phyloP scores from a whole-genome alignment of 2,329 filamentous ascomycete species.

The Colletotrichum zoysiae region DNA sequence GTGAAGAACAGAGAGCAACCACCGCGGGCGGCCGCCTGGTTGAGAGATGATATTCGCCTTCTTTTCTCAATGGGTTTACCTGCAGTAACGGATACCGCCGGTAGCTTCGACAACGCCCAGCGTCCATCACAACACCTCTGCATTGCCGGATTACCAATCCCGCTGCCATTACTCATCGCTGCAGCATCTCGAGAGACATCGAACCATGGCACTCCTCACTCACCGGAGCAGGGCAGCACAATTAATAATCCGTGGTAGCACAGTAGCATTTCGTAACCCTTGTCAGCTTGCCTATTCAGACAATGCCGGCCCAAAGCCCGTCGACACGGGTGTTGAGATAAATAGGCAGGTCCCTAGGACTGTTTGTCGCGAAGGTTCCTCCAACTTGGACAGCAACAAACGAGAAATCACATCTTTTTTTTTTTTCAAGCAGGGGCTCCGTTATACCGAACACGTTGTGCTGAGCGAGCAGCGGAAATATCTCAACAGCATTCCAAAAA shows the following conservation, averaged over 20 bases:
- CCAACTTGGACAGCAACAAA: too few relatives aligned
- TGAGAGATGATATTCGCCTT: too few relatives aligned
- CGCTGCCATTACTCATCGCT: neutral
- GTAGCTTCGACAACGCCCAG: too few relatives aligned
- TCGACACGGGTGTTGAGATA: neutral
- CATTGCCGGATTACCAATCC: neutral
- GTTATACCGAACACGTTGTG: neutral
- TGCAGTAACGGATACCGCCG: too few relatives aligned
- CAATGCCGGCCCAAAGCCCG: neutral
- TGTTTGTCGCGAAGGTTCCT: neutral
- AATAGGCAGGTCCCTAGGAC: neutral
- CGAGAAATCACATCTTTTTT: neutral
- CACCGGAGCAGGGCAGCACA: too few relatives aligned
- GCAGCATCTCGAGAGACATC: neutral
- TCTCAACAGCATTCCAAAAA: too few relatives aligned
- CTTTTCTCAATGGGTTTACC: too few relatives aligned
- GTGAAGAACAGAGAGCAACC: too few relatives aligned
- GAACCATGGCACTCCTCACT: neutral
- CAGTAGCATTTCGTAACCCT: neutral
- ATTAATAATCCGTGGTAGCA: neutral
- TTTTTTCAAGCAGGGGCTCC: too few relatives aligned
- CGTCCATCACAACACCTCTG: neutral
- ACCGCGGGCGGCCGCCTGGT: too few relatives aligned
- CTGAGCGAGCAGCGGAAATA: neutral
- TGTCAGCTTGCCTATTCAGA: accelerated